Evolutionary conservation across 2,329 filamentous ascomycete species (phyloP).

Genomic region (Alternaria conjuncta): DNA sequence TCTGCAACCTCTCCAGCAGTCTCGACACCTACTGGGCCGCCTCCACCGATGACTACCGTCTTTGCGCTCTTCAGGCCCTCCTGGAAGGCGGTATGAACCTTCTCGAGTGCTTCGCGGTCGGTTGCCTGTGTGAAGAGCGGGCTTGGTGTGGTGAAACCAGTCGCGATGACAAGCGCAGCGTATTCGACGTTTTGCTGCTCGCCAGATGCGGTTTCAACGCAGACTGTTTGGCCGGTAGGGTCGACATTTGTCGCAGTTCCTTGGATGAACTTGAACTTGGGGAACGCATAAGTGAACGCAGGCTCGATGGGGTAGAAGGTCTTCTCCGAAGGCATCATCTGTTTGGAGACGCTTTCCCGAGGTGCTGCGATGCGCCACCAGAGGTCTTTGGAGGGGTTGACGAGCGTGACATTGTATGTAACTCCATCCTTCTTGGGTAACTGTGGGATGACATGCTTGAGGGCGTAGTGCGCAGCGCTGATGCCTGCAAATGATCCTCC

Average conservation of each 20-base stretch:
- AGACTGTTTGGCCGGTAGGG: slow-evolving; percentile 53
- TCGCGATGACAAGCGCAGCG: slow-evolving; percentile 63
- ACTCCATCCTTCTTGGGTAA: slow-evolving; percentile 43
- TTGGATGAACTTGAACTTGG: slow-evolving; percentile 59
- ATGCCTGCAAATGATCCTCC: slow-evolving; percentile 47
- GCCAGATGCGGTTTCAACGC: slow-evolving; percentile 41
- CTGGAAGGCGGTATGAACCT: slow-evolving; percentile 47
- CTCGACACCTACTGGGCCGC: slow-evolving; percentile 59
- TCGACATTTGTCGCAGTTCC: slow-evolving; percentile 60
- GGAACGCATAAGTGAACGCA: slow-evolving; percentile 58
- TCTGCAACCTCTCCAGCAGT: slow-evolving; percentile 59
- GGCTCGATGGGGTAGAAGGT: slow-evolving; percentile 60
- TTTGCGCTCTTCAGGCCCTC: slow-evolving; percentile 48
- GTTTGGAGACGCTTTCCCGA: slow-evolving; percentile 59
- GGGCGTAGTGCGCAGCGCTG: slow-evolving; percentile 44
- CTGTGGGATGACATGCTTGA: slow-evolving; percentile 44
- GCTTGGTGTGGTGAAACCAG: slow-evolving; percentile 58
- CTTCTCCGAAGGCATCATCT: slow-evolving; percentile 57
- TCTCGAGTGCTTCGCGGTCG: slow-evolving; percentile 31
- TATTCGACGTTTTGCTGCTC: slow-evolving; percentile 52
- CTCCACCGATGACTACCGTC: slow-evolving; percentile 57
- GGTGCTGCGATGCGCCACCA: slow-evolving; percentile 63
- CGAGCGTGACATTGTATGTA: slow-evolving; percentile 61
- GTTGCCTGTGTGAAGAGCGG: slow-evolving; percentile 54
- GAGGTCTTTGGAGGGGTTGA: slow-evolving; percentile 62